Evolutionary conservation across 2,329 filamentous ascomycete species (phyloP), one percentile per base, ranked within the genome.

Genomic region (Stemphylium vesicarium): DNA sequence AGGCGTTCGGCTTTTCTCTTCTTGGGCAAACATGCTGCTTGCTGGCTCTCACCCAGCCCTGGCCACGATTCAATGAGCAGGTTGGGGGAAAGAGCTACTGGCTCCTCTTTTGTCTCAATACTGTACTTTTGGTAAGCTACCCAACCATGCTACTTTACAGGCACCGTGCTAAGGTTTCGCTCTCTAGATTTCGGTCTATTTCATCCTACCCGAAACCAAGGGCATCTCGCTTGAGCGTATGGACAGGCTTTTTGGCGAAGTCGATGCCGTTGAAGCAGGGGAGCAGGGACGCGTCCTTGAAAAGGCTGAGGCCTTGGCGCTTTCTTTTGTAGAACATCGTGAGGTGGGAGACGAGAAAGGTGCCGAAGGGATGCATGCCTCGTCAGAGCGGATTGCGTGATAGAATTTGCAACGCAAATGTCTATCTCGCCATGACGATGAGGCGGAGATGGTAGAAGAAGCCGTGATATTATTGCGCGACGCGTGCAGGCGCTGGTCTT

Each of bases 1-100:
- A 57, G 29, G 44, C 40, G 3, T 53, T 57, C 18, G 49, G 40
- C 3, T 53, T 50, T 26, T 53, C 54, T 12, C 40, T 57, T 10
- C 48, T 56, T 18, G 48, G 53, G 0, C 54, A 53, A 22, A 53
- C 45, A 12, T 40, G 26, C 5, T 49, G 44, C n/a, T 31, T 50
- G 20, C 40, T 57, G 11, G 35, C 44, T 4, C 22, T 57, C 35
- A 49, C 54, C 3, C 45, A 53, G 11, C 53, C 48, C 4, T 57
- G 53, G 53, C 43, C 53, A 16, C 18, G 33, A 10, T 52, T 53
- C 33, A 57, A 45, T 12, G 33, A 31, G 15, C 15, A 52, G 7
- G 53, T 52, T 20, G 42, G 48, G 6, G 48, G 53, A 2, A 52
- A 52, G 33, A 49, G 53, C 12, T 44, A 52, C 35, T 56, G 53